Percentiles rank a stretch among this genome's conserved stretches.
These are phyloP conservation scores for Mycena sp. DNA, from an alignment of 1,284 basidiomycete species.

Conservation along the genomic window DNA sequence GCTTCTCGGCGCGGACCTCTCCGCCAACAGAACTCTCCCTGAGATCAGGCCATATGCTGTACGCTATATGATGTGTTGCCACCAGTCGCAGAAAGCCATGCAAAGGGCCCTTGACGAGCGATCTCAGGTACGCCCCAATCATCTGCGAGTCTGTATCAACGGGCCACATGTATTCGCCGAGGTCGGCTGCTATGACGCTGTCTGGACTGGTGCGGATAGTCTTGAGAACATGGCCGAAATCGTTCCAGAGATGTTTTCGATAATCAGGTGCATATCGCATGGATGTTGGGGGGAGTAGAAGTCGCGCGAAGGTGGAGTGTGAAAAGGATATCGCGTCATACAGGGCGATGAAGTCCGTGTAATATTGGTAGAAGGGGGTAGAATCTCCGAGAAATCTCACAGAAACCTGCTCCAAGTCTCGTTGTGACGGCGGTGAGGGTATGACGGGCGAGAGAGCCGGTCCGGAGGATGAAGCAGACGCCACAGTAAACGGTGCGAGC, in stretches of 20 bases:
- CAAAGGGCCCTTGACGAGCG: slow-evolving; percentile 55
- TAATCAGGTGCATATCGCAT: slow-evolving; percentile 87
- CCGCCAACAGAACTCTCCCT: slow-evolving; percentile 30
- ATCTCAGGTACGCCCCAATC: slow-evolving; percentile 67
- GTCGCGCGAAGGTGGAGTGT: slow-evolving; percentile 77
- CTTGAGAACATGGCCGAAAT: slow-evolving; percentile 70
- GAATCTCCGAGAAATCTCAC: slow-evolving; percentile 68
- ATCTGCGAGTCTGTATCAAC: slow-evolving; percentile 75
- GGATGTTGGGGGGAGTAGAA: slow-evolving; percentile 82
- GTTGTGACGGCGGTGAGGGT: slow-evolving; percentile 33
- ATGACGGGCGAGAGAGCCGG: slow-evolving; percentile 22
- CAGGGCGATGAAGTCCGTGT: slow-evolving; percentile 89
- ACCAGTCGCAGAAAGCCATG: slow-evolving; percentile 75
- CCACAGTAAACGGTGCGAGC: slow-evolving; percentile 62
- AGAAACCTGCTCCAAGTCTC: slow-evolving; percentile 68
- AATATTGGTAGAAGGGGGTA: slow-evolving; percentile 93
- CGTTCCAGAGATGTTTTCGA: slow-evolving; percentile 86
- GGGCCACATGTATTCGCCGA: slow-evolving; percentile 77
- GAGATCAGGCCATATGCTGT: slow-evolving; percentile 78
- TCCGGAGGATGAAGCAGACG: slow-evolving; percentile 28
- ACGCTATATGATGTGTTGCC: slow-evolving; percentile 84
- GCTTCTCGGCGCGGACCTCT: slow-evolving; percentile 56
- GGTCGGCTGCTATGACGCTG: slow-evolving; percentile 56
- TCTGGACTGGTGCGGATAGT: slow-evolving; percentile 62
- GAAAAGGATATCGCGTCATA: slow-evolving; percentile 94